Percentiles rank a stretch among this genome's conserved stretches.
Conservation (phyloP, 2,329 filamentous ascomycete genomes). For the Cercospora sp. region DNA sequence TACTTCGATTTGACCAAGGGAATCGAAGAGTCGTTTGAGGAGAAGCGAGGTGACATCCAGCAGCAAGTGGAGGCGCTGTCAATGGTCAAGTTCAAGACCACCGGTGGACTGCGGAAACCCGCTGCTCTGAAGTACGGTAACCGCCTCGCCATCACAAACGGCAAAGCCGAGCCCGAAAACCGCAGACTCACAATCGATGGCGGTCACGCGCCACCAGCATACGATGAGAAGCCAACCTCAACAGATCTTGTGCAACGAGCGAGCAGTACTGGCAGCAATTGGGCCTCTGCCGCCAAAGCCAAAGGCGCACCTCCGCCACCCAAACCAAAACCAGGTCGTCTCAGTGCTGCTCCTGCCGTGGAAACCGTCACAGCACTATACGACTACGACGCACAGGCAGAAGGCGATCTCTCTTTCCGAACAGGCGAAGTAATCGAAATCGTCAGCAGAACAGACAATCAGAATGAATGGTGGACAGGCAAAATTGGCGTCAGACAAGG, state of each 20-base stretch:
- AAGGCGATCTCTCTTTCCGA: conserved; percentile 87
- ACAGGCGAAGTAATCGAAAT: conserved; percentile 91
- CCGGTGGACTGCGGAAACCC: conserved; percentile 62
- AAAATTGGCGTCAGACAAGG: conserved; percentile 76
- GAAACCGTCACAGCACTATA: conserved; percentile 90
- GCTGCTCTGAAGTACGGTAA: conserved; percentile 52
- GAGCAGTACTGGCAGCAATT: conserved; percentile 40
- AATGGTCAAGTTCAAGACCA: conserved; percentile 90
- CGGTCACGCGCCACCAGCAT: conserved; percentile 32
- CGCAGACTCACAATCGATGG: conserved; percentile 30
- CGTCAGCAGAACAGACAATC: conserved; percentile 68
- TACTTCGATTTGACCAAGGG: conserved; percentile 93
- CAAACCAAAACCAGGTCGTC: conserved; percentile 66
- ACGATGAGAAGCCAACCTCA: conserved; percentile 19
- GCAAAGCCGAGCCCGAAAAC: conserved; percentile 32
- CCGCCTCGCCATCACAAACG: conserved; percentile 39
- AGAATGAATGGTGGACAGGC: conserved; percentile 97
- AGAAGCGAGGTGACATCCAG: conserved; percentile 85
- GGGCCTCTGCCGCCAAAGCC: conserved; percentile 49
- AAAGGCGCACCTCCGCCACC: conserved; percentile 54
- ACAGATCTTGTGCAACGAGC: conserved; percentile 33
- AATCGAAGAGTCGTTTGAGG: conserved; percentile 85
- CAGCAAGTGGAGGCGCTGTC: conserved; percentile 78
- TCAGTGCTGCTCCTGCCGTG: conserved; percentile 62
- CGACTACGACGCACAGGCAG: conserved; percentile 93